A percentile compares a stretch with the other conserved stretches of the same genome.
phyloP scores from a whole-genome alignment of 768 basidiomycete genomes.

The Crepidotus variabilis region DNA sequence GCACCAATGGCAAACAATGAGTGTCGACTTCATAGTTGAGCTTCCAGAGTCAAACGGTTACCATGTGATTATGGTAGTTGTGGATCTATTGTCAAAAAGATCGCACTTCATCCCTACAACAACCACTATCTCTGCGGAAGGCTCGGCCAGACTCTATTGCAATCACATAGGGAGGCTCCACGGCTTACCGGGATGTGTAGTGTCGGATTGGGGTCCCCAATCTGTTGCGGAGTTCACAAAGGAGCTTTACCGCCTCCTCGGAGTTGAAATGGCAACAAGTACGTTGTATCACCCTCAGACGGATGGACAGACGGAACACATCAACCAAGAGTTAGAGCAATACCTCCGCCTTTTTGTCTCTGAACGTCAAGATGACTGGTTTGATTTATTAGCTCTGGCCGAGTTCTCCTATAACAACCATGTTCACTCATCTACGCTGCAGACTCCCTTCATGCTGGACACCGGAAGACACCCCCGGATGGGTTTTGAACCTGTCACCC shows the following conservation, averaged over 20 bases:
- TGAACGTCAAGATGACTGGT: too few species aligned
- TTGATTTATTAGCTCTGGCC: neutral
- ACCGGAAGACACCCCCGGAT: neutral
- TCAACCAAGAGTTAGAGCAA: conserved; percentile 21
- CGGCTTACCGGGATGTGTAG: conserved; percentile 19
- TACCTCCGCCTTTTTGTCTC: neutral
- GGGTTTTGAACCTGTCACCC: neutral
- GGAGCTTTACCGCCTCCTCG: conserved; percentile 18
- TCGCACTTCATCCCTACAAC: conserved; percentile 6
- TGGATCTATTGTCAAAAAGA: too few species aligned
- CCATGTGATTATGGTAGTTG: too few species aligned
- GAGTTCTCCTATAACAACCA: neutral
- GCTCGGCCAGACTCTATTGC: conserved; percentile 7
- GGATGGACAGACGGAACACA: conserved; percentile 19
- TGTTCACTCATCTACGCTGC: neutral
- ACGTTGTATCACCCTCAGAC: conserved; percentile 29
- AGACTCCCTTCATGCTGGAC: conserved; percentile 1
- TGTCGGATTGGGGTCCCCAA: conserved; percentile 21
- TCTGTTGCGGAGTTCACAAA: conserved; percentile 29
- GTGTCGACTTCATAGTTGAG: too few species aligned
- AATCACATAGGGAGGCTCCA: conserved; percentile 19
- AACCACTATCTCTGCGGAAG: conserved; percentile 10
- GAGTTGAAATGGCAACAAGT: conserved; percentile 24
- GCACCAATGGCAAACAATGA: too few species aligned
- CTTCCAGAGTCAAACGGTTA: too few species aligned